phyloP scores from a whole-genome alignment of 2,329 filamentous ascomycete genomes.

The Emericellopsis atlantica region DNA sequence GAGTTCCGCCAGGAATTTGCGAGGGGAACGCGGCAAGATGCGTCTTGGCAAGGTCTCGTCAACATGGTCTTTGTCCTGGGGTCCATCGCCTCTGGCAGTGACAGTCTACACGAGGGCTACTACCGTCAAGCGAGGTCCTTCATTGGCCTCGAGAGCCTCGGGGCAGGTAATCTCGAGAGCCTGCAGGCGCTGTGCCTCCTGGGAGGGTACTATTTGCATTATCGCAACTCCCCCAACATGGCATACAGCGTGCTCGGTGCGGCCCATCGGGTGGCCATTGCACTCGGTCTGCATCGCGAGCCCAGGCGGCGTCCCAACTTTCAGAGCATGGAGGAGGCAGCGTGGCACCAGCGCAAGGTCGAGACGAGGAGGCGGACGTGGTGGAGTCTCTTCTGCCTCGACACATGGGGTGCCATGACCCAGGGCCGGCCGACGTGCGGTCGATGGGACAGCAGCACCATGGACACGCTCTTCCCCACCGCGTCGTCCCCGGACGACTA shows the following conservation, averaged over 20 bases:
- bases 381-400: constrained; percentile 61
- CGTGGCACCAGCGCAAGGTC: constrained; percentile 3
- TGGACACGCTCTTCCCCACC: constrained; percentile 14
- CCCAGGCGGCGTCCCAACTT: constrained; percentile 4
- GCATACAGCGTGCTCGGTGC: constrained; percentile 62
- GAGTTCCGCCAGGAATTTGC: constrained; percentile 46
- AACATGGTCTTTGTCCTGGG: constrained; percentile 53
- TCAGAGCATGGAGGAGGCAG: constrained; percentile 32
- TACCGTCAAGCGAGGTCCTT: constrained; percentile 41
- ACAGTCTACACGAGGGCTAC: constrained; percentile 42
- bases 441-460: constrained; percentile 14
- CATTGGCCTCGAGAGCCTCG: constrained; percentile 41
- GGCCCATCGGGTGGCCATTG: constrained; percentile 61
- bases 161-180: constrained; percentile 54
- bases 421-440: constrained; percentile 44
- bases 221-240: constrained; percentile 66
- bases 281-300: constrained; percentile 60
- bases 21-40: constrained; percentile 33
- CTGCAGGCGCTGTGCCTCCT: constrained; percentile 60
- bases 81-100: constrained; percentile 43
- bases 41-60: constrained; percentile 45
- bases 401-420: constrained; percentile 60
- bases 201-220: constrained; percentile 67
- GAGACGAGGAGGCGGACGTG: constrained; percentile 56
- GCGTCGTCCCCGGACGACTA: constrained; percentile 10